Evolutionary conservation across 805 yeast species (phyloP).

Genomic region (Metschnikowia koreensis): DNA sequence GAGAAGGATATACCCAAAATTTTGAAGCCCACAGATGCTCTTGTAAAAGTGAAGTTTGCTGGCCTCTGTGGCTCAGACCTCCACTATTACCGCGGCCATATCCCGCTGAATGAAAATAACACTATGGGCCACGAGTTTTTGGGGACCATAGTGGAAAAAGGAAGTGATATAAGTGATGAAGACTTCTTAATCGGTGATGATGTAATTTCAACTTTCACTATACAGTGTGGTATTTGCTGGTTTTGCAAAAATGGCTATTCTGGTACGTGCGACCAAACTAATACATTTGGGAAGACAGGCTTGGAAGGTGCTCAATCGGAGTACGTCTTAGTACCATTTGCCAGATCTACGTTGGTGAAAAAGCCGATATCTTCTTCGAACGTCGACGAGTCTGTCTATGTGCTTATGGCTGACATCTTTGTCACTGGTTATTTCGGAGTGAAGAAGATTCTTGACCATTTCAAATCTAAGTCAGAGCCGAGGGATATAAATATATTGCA

Average conservation of each 20-base stretch:
- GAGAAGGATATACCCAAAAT: conserved; percentile 41
- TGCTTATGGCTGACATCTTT: conserved; percentile 63
- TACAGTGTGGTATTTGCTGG: conserved; percentile 61
- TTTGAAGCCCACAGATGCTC: conserved; percentile 39
- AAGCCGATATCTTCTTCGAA: conserved; percentile 31
- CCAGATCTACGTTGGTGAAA: conserved; percentile 48
- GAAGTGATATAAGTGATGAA: conserved; percentile 23
- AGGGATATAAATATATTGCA: conserved; percentile 45
- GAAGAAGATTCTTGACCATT: conserved; percentile 42
- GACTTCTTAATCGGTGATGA: conserved; percentile 45
- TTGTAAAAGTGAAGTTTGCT: conserved; percentile 46
- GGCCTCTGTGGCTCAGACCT: conserved; percentile 58
- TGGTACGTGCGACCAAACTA: conserved; percentile 53
- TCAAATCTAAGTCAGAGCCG: neutral
- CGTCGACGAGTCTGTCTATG: conserved; percentile 40
- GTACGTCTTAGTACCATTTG: conserved; percentile 57
- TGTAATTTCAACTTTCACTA: conserved; percentile 46
- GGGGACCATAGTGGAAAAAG: conserved; percentile 43
- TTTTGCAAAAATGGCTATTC: conserved; percentile 54
- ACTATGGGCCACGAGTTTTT: conserved; percentile 55
- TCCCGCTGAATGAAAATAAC: conserved; percentile 32
- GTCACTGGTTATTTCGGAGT: conserved; percentile 63
- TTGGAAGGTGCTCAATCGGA: conserved; percentile 65
- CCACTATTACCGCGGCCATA: conserved; percentile 54
- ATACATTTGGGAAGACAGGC: conserved; percentile 57